A percentile compares a stretch with the other conserved stretches of the same genome.
phyloP scores from a whole-genome alignment of 331 rosid genomes.

The Prunus yedoensis region DNA sequence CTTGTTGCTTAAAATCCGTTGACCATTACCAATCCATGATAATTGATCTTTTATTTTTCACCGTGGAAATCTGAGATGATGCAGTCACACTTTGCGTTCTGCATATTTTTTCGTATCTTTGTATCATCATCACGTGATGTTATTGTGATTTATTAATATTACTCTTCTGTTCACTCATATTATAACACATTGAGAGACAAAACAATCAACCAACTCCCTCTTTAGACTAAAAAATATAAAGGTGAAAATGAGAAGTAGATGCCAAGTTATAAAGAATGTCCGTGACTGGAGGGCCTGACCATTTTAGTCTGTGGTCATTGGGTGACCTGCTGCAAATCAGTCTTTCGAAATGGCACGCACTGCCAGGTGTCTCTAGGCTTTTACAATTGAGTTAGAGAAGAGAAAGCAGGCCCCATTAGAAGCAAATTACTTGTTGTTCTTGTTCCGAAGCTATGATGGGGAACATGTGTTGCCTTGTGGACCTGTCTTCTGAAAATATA shows the following conservation, averaged over 20 bases:
- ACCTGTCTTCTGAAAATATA: not conserved
- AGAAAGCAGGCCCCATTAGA: slow-evolving; percentile 6
- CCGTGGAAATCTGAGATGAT: too few relatives aligned
- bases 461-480: slow-evolving; percentile 20
- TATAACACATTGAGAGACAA: too few relatives aligned
- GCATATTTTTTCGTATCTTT: too few relatives aligned
- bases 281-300: slow-evolving; percentile 14
- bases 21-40: not conserved
- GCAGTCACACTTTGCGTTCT: too few relatives aligned
- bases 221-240: too few relatives aligned
- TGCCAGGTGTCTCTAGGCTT: not conserved
- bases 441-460: slow-evolving; percentile 17
- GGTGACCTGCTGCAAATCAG: not conserved
- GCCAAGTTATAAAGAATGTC: not conserved
- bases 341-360: slow-evolving; percentile 18
- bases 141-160: too few relatives aligned
- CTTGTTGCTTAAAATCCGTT: not conserved
- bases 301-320: not conserved
- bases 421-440: slow-evolving; percentile 8
- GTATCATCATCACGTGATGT: too few relatives aligned
- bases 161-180: too few relatives aligned
- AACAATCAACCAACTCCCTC: too few relatives aligned
- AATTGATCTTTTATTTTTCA: too few relatives aligned
- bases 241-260: slow-evolving; percentile 4
- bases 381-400: not conserved